Evolutionary conservation across 805 yeast genomes (phyloP), one percentile per base, ranked within the genome.

Genomic region (Brettanomyces naardenensis): DNA sequence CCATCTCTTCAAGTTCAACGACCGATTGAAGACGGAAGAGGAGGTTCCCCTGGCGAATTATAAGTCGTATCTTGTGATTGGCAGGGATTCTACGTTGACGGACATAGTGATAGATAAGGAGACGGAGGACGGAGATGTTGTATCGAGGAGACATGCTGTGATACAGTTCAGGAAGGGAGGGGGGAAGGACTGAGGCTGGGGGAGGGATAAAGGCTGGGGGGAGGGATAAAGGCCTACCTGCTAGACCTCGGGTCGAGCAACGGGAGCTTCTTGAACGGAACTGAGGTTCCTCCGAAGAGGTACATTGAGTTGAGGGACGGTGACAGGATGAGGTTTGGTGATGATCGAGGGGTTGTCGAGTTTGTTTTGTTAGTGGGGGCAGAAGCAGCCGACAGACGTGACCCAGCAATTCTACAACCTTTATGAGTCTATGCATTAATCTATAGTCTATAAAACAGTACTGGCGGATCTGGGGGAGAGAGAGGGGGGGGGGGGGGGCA

Each of bases 241-340:
- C 42, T 57, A 19, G 62, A 58, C 37, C 35, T 57, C 2, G 44
- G 41, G 14, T 57, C 62, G 5, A 52, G 56, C 1, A 53, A 56
- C 29, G 61, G 61, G 4, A 54, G 58, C 3, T 57, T 51, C 39
- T 29, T 58, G 11, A 56, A 58, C 29, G 59, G 49, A 11, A 44
- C 38, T 3, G 55, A 52, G 33, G 28, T 58, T 3, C 61, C 62
- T 3, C 36, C 32, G 1, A 44, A 44, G 14, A 40, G 56, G 17
- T 57, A 36, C 35, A 39, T 58, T 14, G 54, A 58, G 36, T 40
- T 58, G 38, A 40, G 40, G 22, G 43, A 44, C 34, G 45, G 47
- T 9, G 63, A 58, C 36, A 27, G 44, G 6, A 21, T 58, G 11
- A 42, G 43, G 35, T 38, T 58, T 9, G 63, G 62, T 3, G 56